Evolutionary conservation across 768 basidiomycete species (phyloP).

Genomic region (Tremella mesenterica): DNA sequence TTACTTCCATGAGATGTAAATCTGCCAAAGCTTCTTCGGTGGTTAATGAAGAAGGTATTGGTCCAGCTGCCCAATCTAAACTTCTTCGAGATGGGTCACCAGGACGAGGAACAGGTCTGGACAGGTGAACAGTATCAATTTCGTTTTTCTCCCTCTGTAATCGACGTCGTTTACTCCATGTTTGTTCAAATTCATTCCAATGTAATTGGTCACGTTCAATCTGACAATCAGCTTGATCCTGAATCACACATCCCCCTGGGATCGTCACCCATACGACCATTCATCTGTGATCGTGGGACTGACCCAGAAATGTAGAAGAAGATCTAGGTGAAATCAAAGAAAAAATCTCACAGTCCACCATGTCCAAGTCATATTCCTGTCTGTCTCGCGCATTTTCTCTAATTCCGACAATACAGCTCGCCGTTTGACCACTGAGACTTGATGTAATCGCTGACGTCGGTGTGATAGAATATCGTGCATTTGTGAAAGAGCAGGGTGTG

Average conservation of each 20-base stretch:
- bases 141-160: constrained; percentile 77
- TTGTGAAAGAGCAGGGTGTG: constrained; percentile 77
- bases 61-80: constrained; percentile 35
- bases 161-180: constrained; percentile 72
- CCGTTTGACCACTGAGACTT: constrained; percentile 67
- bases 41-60: constrained; percentile 21
- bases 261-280: too few relatives aligned
- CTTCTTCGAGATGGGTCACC: constrained; percentile 13
- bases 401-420: constrained; percentile 60
- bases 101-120: constrained; percentile 27
- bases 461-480: constrained; percentile 68
- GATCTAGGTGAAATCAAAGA: too few relatives aligned
- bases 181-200: constrained; percentile 79
- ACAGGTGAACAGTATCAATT: constrained; percentile 59
- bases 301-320: too few relatives aligned
- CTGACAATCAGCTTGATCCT: constrained; percentile 45
- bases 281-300: too few relatives aligned
- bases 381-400: constrained; percentile 56
- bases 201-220: constrained; percentile 68
- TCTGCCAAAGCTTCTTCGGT: constrained; percentile 27
- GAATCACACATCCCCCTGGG: background rate
- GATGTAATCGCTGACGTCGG: constrained; percentile 69
- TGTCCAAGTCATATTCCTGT: constrained; percentile 73
- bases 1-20: constrained; percentile 38
- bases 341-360: constrained; percentile 74